These are phyloP conservation scores for Candida tallmaniae DNA, from an alignment of 805 yeast species.

Conservation along the genomic window DNA sequence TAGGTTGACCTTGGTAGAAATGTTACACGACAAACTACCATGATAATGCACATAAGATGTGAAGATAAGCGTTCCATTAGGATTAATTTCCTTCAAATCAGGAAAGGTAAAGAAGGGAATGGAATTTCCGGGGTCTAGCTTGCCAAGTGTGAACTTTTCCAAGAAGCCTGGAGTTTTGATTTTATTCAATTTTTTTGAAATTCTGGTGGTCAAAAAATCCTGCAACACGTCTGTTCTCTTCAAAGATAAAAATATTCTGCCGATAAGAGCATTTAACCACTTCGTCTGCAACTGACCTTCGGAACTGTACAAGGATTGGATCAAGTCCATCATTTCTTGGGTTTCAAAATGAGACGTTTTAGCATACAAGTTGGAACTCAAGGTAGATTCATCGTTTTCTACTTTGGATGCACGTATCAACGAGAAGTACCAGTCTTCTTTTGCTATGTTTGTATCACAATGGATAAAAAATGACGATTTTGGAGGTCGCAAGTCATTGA, in stretches of 20 bases:
- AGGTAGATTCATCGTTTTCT: conserved; percentile 14
- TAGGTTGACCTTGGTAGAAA: conserved; percentile 75
- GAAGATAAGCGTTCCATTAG: conserved; percentile 72
- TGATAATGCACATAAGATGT: conserved; percentile 60
- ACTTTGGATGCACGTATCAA: conserved; percentile 71
- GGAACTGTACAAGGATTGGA: conserved; percentile 73
- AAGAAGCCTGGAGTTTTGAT: conserved; percentile 84
- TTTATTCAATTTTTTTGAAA: conserved; percentile 69
- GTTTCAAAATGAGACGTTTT: conserved; percentile 69
- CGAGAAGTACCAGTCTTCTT: conserved; percentile 92
- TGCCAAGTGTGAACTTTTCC: conserved; percentile 72
- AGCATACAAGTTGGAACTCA: conserved; percentile 59
- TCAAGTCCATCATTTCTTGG: conserved; percentile 64
- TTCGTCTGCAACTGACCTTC: conserved; percentile 79
- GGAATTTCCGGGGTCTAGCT: conserved; percentile 70
- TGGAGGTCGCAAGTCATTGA: conserved; percentile 24
- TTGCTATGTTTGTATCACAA: conserved; percentile 71
- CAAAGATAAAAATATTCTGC: conserved; percentile 73
- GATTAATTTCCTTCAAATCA: conserved; percentile 58
- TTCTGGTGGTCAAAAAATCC: conserved; percentile 49
- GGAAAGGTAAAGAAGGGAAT: conserved; percentile 82
- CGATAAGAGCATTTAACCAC: conserved; percentile 88
- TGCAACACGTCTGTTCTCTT: conserved; percentile 69
- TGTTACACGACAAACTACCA: conserved; percentile 72
- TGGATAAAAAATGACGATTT: conserved; percentile 55